Conservation (phyloP, 495 filamentous ascomycete species). For the Penicillium chermesinum region DNA sequence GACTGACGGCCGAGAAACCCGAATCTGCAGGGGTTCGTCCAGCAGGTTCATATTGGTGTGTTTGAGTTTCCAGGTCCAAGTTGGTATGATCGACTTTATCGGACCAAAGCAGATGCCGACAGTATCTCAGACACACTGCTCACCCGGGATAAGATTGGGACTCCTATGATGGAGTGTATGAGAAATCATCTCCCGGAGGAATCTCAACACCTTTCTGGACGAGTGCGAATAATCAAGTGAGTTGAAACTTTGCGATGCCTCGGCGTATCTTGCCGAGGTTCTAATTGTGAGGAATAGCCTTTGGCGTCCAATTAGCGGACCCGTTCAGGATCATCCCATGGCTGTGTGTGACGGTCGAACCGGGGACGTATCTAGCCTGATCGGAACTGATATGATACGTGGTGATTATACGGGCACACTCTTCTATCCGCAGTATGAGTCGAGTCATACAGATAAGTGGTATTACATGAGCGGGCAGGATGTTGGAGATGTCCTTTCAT, state of each 20-base stretch:
- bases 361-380: slow-evolving; percentile 15
- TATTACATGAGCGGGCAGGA: slow-evolving; percentile 29
- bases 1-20: slow-evolving; percentile 11
- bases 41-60: slow-evolving; percentile 18
- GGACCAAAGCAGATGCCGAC: not conserved
- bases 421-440: slow-evolving; percentile 18
- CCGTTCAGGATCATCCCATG: slow-evolving; percentile 27
- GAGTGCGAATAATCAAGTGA: slow-evolving; percentile 17
- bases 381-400: slow-evolving; percentile 11
- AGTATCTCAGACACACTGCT: slow-evolving; percentile 8
- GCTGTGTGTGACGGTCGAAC: slow-evolving; percentile 29
- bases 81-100: too few species aligned
- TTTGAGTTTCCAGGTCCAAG: too few species aligned
- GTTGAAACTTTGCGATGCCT: not conserved
- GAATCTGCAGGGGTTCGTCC: slow-evolving; percentile 5
- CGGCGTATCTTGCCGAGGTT: not conserved
- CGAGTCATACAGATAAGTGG: slow-evolving; percentile 12
- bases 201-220: slow-evolving; percentile 1
- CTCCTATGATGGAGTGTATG: slow-evolving; percentile 9
- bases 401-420: slow-evolving; percentile 19
- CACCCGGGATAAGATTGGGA: slow-evolving; percentile 7
- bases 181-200: slow-evolving; percentile 8
- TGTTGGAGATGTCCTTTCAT: slow-evolving; percentile 23
- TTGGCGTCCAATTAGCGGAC: slow-evolving; percentile 23
- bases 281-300: slow-evolving; percentile 14